phyloP scores from a whole-genome alignment of 225 moss, liverwort and hornwort species.

The Climacium dendroides region DNA sequence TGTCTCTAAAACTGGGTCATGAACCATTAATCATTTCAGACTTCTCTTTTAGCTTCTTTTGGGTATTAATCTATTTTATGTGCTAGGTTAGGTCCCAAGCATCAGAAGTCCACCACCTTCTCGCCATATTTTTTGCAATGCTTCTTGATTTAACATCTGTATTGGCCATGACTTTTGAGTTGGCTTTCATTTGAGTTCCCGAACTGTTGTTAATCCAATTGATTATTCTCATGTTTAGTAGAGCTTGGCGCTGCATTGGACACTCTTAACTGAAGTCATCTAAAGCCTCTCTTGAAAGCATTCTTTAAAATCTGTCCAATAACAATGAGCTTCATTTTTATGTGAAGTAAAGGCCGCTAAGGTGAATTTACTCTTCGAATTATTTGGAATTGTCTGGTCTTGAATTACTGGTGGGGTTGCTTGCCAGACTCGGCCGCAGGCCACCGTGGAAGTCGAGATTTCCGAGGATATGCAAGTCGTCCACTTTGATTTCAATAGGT shows the following conservation, averaged over 20 bases:
- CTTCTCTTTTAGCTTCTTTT: not conserved
- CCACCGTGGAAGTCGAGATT: constrained; percentile 96
- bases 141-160: not conserved
- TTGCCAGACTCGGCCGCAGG: constrained; percentile 88
- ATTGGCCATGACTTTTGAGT: not conserved
- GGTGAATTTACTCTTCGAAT: not conserved
- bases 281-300: not conserved
- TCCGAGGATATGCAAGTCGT: constrained; percentile 99
- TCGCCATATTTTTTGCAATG: not conserved
- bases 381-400: not conserved
- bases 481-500: constrained; percentile 99
- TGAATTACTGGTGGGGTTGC: constrained; percentile 3
- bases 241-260: not conserved
- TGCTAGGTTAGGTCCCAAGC: not conserved
- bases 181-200: not conserved
- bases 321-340: not conserved
- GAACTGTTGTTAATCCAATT: not conserved
- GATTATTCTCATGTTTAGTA: not conserved
- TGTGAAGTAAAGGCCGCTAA: not conserved
- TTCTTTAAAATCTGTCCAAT: not conserved
- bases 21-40: not conserved
- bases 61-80: not conserved
- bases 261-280: not conserved
- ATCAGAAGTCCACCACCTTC: not conserved
- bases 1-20: not conserved